Evolutionary conservation across 164 flowering plant genomes (phyloP).

Genomic region (Litsea cubeba): DNA sequence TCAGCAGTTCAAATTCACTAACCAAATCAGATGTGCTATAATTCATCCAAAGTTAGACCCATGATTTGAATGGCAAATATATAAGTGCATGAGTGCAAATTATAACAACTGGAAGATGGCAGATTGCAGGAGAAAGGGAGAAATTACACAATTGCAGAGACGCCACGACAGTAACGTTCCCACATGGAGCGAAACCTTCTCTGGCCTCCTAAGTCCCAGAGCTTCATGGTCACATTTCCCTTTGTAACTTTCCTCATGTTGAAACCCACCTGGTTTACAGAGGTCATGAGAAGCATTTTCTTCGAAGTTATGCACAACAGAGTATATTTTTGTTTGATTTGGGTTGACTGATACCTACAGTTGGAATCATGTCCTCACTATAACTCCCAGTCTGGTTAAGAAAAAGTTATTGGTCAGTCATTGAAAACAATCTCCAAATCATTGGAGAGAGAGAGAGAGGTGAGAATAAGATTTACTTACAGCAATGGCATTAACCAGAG

Average conservation of each 20-base stretch:
- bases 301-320: background rate
- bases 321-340: background rate
- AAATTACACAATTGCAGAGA: slow-evolving; percentile 78
- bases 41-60: background rate
- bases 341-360: slow-evolving; percentile 50
- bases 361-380: slow-evolving; percentile 94
- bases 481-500: slow-evolving; percentile 84
- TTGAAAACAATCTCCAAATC: background rate
- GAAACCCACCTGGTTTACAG: slow-evolving; percentile 65
- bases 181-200: slow-evolving; percentile 89
- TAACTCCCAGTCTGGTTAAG: slow-evolving; percentile 79
- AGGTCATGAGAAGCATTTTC: background rate
- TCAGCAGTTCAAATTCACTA: background rate
- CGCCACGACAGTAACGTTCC: slow-evolving; percentile 96
- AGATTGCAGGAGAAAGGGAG: background rate
- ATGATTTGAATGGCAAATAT: too few relatives aligned
- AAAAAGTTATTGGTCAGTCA: background rate
- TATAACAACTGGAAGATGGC: background rate
- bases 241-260: slow-evolving; percentile 91
- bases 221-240: slow-evolving; percentile 92
- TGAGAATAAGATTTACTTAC: slow-evolving; percentile 39
- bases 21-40: background rate
- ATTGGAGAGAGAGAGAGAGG: slow-evolving; percentile 3
- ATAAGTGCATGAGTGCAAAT: too few relatives aligned
- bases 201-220: slow-evolving; percentile 98